Conservation (phyloP, 495 filamentous ascomycete species). For the Elasticomyces elasticus region DNA sequence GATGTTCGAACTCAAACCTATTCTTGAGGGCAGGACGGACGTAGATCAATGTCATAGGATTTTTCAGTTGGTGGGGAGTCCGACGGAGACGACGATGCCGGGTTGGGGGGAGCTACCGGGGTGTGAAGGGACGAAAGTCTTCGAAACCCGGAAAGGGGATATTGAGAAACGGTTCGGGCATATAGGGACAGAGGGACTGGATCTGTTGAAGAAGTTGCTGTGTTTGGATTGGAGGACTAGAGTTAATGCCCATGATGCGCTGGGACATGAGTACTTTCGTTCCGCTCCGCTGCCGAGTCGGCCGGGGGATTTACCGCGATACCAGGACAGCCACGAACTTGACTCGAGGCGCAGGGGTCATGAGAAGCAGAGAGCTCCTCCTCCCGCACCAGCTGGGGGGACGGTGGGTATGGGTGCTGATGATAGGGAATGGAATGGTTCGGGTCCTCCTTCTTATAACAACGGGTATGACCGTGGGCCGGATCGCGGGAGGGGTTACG, state of each 20-base stretch:
- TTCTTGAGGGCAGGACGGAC: constrained; percentile 82
- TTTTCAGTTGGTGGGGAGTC: constrained; percentile 86
- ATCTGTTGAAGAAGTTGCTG: constrained; percentile 71
- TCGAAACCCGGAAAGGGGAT: constrained; percentile 53
- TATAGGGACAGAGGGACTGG: constrained; percentile 51
- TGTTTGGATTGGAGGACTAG: constrained; percentile 79
- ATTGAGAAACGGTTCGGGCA: constrained; percentile 62
- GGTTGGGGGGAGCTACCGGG: constrained; percentile 75
- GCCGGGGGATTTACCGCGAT: constrained; percentile 73
- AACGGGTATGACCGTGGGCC: constrained; percentile 19
- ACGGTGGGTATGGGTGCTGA: constrained; percentile 69
- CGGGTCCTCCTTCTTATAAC: constrained; percentile 22
- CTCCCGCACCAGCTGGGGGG: constrained; percentile 82
- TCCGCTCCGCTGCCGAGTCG: constrained; percentile 65
- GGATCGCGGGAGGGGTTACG: background rate
- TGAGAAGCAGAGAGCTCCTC: constrained; percentile 70
- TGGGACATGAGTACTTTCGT: constrained; percentile 86
- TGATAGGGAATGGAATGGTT: constrained; percentile 46
- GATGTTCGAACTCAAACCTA: constrained; percentile 92
- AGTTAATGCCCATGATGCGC: constrained; percentile 88
- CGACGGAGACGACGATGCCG: constrained; percentile 87
- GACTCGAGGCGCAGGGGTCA: constrained; percentile 58
- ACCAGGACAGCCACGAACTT: constrained; percentile 91
- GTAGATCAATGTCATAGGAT: constrained; percentile 81
- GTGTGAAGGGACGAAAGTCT: constrained; percentile 61